Base-by-base conservation (phyloP, 148 eudicot genomes). In the Rhododendron mucronatum region DNA sequence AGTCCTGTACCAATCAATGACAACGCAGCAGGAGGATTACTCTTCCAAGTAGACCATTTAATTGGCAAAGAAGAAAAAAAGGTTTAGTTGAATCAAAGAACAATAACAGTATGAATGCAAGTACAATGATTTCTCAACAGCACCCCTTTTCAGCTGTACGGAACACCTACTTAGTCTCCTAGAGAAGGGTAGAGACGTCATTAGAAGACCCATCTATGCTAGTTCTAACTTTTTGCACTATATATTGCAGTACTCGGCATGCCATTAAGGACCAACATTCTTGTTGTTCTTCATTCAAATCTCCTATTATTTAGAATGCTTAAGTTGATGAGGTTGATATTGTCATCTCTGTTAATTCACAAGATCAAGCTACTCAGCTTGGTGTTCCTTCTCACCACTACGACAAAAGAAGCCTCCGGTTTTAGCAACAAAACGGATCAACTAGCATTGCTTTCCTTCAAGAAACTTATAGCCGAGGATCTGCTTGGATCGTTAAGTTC, bases 401-500 rank as follows among this genome's bases (percentile, higher is more conserved):
- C 65, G 3, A 1, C 39, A 0, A 20, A 16, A 18, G 37, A 1
- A 44, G 41, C 39, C 21, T 26, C 35, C 44, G 20, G 2, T 4
- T 84, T 55, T 1, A 63, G 86, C 13, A 57, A 57, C 35, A 44
- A 85, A 44, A 77, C 57, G 0, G 82, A 85, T 59, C 82, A 4
- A 35, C 86, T 51, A 8, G 86, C 86, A 16, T 41, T 76, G 51
- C 55, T 75, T 50, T 67, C 78, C 6, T 77, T 84, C 71, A 84
- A 84, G 74, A 45, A 33, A 10, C 86, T 33, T 9, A 55, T 84
- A 76, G 16, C 47, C 3, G 79, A 84, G 20, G 85, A 69, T 37
- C 79, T 30, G 5, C 35, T n/a, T 41, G 51, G 61, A 21, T 53
- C 6, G 44, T 39, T 39, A 39, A 39, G 44, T 39, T 39, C 44